Percentiles rank a stretch among this genome's conserved stretches.
phyloP scores from a whole-genome alignment of 2,329 filamentous ascomycete genomes.

The Myriosclerotinia duriaeana region DNA sequence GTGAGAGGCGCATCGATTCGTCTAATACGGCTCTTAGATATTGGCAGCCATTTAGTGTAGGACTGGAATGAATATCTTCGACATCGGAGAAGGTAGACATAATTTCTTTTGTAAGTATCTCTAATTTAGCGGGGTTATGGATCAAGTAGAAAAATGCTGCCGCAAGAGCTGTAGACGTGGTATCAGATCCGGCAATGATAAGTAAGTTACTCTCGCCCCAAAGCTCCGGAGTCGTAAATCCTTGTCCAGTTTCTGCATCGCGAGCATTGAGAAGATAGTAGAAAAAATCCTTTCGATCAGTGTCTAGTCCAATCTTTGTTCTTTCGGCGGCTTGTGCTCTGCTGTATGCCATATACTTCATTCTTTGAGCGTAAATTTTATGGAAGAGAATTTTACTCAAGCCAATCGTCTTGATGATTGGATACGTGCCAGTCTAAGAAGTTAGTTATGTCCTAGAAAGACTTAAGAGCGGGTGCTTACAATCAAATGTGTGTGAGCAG shows the following conservation, averaged over 20 bases:
- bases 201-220: slow-evolving; percentile 34
- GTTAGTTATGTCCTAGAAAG: slow-evolving; percentile 1
- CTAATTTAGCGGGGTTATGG: slow-evolving; percentile 39
- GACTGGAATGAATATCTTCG: slow-evolving; percentile 41
- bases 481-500: slow-evolving; percentile 67
- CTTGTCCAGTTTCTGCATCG: slow-evolving; percentile 65
- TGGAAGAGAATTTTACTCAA: slow-evolving; percentile 68
- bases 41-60: slow-evolving; percentile 38
- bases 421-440: slow-evolving; percentile 59
- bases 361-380: slow-evolving; percentile 63
- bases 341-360: slow-evolving; percentile 70
- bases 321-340: slow-evolving; percentile 65
- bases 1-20: slow-evolving; percentile 37
- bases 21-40: slow-evolving; percentile 48
- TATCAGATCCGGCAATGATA: slow-evolving; percentile 43
- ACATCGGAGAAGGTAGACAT: slow-evolving; percentile 30
- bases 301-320: slow-evolving; percentile 60
- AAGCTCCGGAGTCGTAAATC: slow-evolving; percentile 42
- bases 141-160: slow-evolving; percentile 44
- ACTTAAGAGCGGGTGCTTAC: slow-evolving; percentile 42
- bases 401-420: slow-evolving; percentile 63
- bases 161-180: slow-evolving; percentile 44
- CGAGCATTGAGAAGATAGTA: slow-evolving; percentile 70
- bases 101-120: slow-evolving; percentile 38
- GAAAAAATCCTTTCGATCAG: slow-evolving; percentile 68